Percentiles rank a stretch among this genome's conserved stretches.
phyloP scores from a whole-genome alignment of 2,329 filamentous ascomycete species.

The Knufia petricola region DNA sequence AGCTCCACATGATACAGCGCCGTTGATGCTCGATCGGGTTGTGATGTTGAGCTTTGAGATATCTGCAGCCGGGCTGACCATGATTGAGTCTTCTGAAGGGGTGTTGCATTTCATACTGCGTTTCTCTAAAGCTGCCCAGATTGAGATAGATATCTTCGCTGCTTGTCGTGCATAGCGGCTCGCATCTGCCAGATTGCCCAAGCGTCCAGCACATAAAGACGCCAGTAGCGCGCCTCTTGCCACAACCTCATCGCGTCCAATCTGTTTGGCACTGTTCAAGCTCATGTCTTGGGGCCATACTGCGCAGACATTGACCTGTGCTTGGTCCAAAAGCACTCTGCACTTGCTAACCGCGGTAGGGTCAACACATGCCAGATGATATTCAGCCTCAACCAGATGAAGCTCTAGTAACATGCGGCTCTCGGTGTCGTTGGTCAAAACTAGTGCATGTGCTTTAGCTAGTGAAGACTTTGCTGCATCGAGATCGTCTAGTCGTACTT shows the following conservation, averaged over 20 bases:
- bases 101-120: neutral
- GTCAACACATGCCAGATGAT: conserved; percentile 58
- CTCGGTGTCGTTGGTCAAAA: neutral
- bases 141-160: conserved; percentile 16
- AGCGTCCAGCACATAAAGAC: conserved; percentile 14
- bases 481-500: conserved; percentile 51
- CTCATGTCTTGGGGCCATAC: conserved; percentile 27
- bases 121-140: conserved; percentile 17
- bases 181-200: conserved; percentile 13
- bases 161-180: conserved; percentile 17
- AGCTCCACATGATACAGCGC: conserved; percentile 42
- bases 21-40: conserved; percentile 20
- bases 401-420: conserved; percentile 31
- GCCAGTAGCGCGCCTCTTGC: conserved; percentile 18
- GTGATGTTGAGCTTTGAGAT: conserved; percentile 33
- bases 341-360: conserved; percentile 45
- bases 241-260: conserved; percentile 23
- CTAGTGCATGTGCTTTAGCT: conserved; percentile 13
- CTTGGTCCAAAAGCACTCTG: conserved; percentile 28
- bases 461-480: conserved; percentile 50
- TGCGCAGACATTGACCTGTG: neutral
- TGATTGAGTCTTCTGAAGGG: conserved; percentile 21
- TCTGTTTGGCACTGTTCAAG: conserved; percentile 14
- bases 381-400: conserved; percentile 65
- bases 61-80: conserved; percentile 31